Base-by-base conservation (phyloP, 2,329 filamentous ascomycete species). In the Cytospora mali region DNA sequence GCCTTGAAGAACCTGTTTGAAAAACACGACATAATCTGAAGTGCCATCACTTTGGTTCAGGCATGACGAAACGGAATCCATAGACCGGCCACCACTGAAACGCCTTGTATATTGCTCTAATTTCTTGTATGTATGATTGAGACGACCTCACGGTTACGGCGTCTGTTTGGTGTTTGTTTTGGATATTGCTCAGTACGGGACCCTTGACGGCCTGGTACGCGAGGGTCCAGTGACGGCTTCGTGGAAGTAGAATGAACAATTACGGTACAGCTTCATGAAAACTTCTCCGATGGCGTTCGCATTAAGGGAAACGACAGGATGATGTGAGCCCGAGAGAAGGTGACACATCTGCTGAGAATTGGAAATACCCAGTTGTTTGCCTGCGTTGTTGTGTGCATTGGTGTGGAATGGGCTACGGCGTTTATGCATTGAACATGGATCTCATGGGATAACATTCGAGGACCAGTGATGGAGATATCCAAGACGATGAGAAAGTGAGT, bases 1-100 rank as follows among this genome's bases (percentile, higher is more conserved):
- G 77, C 84, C 1, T 72, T 89, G 53, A 79, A 77, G 69, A 77
- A 73, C 66, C 75, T 89, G 33, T 78, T 89, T 58, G 72, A 76
- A 67, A 81, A 80, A 70, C 75, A 87, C 68, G 72, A 75, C 51
- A 79, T 88, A 61, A 72, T 88, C 66, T 85, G 72, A 76, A 31
- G 10, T 7, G n/a, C n/a, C n/a, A n/a, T n/a, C n/a, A n/a, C n/a
- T n/a, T n/a, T n/a, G n/a, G n/a, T n/a, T n/a, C n/a, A n/a, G 16
- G 35, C 35, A n/a, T 18, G 35, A 39, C 35, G 3, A n/a, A 39
- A 39, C 16, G 14, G 35, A 39, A 18, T n/a, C 35, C 33, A 4
- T n/a, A 39, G 35, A 39, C 16, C n/a, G 35, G 6, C 29, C 33
- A 10, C 23, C 52, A 53, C 51, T 53, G 57, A 59, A 51, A 49